phyloP scores from a whole-genome alignment of 202 grass and related monocot species.

The Panicum virgatum region DNA sequence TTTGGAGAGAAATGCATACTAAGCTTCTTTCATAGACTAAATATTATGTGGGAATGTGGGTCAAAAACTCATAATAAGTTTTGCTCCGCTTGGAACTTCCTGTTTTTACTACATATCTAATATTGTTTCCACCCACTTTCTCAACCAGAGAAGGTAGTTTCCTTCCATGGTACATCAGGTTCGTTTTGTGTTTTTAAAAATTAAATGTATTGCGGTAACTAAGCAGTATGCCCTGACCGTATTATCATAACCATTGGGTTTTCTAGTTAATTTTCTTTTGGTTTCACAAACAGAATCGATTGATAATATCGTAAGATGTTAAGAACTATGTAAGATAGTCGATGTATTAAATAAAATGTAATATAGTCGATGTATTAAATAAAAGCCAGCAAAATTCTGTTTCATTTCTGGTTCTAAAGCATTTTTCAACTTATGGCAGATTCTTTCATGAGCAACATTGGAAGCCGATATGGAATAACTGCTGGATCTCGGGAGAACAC shows the following conservation, averaged over 20 bases:
- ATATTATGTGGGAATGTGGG: background rate
- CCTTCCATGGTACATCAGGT: background rate
- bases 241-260: slow-evolving; percentile 24
- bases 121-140: background rate
- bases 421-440: slow-evolving; percentile 51
- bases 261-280: slow-evolving; percentile 27
- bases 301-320: background rate
- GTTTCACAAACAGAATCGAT: background rate
- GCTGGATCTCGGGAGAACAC: slow-evolving; percentile 86
- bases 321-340: background rate
- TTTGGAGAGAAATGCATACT: slow-evolving; percentile 23
- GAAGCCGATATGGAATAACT: slow-evolving; percentile 85
- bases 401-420: slow-evolving; percentile 20
- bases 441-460: slow-evolving; percentile 73
- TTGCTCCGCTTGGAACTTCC: background rate
- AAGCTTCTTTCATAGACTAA: background rate
- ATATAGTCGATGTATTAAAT: too few relatives aligned
- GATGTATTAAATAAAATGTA: too few relatives aligned
- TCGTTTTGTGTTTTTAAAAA: background rate
- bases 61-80: background rate
- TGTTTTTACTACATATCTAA: background rate
- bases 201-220: background rate
- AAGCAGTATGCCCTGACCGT: background rate
- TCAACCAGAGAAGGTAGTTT: slow-evolving; percentile 5
- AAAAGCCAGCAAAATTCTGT: slow-evolving; percentile 32